Conservation (phyloP, 129 eudicot genomes). For the Flaveria sonorensis region DNA sequence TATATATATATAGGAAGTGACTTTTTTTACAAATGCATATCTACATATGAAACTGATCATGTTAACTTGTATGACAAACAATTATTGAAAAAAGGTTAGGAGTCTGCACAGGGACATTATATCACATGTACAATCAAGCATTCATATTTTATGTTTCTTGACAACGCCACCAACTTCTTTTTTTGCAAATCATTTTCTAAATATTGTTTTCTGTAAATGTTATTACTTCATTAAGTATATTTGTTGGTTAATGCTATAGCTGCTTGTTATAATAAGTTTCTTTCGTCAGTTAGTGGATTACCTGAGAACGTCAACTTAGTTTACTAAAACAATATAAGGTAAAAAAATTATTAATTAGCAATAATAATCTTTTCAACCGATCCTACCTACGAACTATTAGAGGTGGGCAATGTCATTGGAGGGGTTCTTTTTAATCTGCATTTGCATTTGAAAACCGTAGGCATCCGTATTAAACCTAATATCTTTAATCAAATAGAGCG, state of each 20-base stretch:
- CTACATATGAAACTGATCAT: slow-evolving; percentile 5
- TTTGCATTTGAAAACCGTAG: no score
- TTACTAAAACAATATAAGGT: slow-evolving; percentile 47
- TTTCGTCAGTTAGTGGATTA: slow-evolving; percentile 47
- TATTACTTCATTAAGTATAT: slow-evolving; percentile 1
- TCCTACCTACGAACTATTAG: no score
- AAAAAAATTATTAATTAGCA: no score
- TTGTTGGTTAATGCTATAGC: slow-evolving; percentile 8
- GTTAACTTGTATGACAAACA: slow-evolving; percentile 46
- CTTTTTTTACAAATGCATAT: neutral
- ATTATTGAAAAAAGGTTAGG: slow-evolving; percentile 68
- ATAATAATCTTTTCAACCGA: no score
- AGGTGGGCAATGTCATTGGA: no score
- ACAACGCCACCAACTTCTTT: neutral
- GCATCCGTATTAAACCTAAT: no score
- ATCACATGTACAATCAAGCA: slow-evolving; percentile 37
- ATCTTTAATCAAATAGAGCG: no score
- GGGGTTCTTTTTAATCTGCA: no score
- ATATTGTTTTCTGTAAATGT: neutral
- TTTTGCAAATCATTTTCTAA: neutral
- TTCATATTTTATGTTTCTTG: neutral
- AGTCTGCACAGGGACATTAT: slow-evolving; percentile 63
- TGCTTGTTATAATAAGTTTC: neutral
- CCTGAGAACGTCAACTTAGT: slow-evolving; percentile 54
- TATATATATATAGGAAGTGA: neutral